Base-by-base conservation (phyloP, 768 basidiomycete genomes). In the Tricholoma matsutake region DNA sequence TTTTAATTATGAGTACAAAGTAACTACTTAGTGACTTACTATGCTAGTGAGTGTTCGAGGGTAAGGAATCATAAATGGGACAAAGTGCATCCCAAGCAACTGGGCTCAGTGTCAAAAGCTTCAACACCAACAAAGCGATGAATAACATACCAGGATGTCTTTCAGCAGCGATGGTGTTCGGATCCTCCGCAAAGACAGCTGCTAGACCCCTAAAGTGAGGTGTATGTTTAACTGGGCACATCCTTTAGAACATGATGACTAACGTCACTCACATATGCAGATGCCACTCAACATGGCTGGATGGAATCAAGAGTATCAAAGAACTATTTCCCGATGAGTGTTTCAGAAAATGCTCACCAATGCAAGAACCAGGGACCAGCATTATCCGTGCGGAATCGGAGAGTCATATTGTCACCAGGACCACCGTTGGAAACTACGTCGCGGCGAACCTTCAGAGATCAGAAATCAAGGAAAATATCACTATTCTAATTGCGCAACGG, bases 371-470 rank as follows among this genome's bases (percentile, higher is more conserved):
- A 87, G 7, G 84, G 83, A 3, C 88, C 89, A 2, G 87, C 72
- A 70, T 90, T 90, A 66, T 91, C 83, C 0, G 88, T 87, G 31
- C 71, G 71, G 74, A 88, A 90, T 4, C 88, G 82, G 45, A 92
- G 74, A 0, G 83, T 83, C 20, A 82, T 79, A 20, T 77, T 77
- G 60, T 81, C 81, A 0, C 67, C 69, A 18, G 61, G 65, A 31
- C 61, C 41, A 7, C 78, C 76, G 7, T 81, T 78, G 57, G 70
- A 75, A 37, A 86, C 80, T 1, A 84, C 84, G 68, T 89, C 87
- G 16, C 86, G 75, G 47, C 76, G 70, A 25, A 62, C 51, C 63
- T 59, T 32, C 2, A 32, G 29, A 32, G 6, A 18, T n/a, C 6
- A 32, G 14, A 9, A n/a, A 32, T 18, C 10, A n/a, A 16, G 3